phyloP scores from a whole-genome alignment of 1,139 yeast species.

The Pichia sp. region DNA sequence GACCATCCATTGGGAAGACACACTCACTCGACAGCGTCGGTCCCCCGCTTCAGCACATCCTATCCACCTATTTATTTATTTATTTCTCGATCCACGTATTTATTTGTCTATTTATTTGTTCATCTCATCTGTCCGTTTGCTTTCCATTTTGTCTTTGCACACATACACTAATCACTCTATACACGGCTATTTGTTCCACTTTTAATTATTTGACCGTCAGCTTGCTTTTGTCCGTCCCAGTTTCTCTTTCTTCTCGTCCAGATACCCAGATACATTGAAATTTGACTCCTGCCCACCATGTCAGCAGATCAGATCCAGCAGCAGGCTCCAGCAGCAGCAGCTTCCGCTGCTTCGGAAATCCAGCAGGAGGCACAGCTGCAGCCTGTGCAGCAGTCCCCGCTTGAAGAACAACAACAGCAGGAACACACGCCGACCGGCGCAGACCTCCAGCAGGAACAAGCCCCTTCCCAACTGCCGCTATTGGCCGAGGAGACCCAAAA shows the following conservation, averaged over 20 bases:
- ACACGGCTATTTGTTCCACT: too few species aligned
- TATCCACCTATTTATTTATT: neutral
- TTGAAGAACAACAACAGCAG: constrained; percentile 3
- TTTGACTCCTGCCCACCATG: neutral
- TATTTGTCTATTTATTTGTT: neutral
- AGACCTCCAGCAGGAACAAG: constrained; percentile 19
- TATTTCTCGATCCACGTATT: neutral
- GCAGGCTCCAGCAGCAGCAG: neutral
- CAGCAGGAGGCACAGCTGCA: too few species aligned
- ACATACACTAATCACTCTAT: too few species aligned
- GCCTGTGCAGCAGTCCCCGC: too few species aligned
- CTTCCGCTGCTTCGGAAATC: too few species aligned
- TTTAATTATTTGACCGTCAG: too few species aligned
- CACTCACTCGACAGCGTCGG: too few species aligned
- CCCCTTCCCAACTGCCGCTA: neutral
- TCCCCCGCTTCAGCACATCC: too few species aligned
- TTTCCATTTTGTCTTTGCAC: neutral
- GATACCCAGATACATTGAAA: constrained; percentile 5
- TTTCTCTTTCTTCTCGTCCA: neutral
- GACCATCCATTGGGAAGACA: too few species aligned
- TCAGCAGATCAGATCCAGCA: constrained; percentile 10
- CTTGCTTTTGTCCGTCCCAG: neutral
- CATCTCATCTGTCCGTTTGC: neutral
- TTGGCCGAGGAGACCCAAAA: constrained; percentile 19
- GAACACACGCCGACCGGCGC: neutral